Evolutionary conservation across 2,329 filamentous ascomycete genomes (phyloP).

Genomic region (Venturiaceae sp.): DNA sequence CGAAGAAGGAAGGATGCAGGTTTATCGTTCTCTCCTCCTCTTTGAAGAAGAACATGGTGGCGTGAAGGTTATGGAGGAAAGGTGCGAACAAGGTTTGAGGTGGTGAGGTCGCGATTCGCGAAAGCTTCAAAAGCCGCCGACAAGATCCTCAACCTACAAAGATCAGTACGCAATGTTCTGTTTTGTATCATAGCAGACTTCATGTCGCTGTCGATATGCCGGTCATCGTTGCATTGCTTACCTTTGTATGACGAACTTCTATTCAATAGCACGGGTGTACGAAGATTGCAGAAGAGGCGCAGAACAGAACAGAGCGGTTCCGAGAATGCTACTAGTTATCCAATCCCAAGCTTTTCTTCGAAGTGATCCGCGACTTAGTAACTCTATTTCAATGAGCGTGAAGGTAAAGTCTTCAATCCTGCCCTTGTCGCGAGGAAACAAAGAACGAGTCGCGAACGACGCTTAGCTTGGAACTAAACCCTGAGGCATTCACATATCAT

Average conservation of each 20-base stretch:
- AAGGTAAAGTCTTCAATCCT: not conserved
- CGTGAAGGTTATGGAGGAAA: not conserved
- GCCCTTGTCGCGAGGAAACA: not conserved
- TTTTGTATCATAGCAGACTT: not conserved
- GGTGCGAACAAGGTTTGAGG: not conserved
- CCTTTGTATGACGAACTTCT: not conserved
- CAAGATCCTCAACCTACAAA: not conserved
- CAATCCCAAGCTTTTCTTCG: not conserved
- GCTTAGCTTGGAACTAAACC: too few species aligned
- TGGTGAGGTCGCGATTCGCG: not conserved
- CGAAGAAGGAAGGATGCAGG: constrained; percentile 94
- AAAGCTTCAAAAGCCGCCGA: not conserved
- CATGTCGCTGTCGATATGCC: not conserved
- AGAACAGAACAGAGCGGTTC: not conserved
- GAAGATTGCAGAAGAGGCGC: not conserved
- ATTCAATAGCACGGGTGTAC: not conserved
- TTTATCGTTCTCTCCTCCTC: constrained; percentile 92
- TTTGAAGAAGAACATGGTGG: constrained; percentile 92
- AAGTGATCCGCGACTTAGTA: not conserved
- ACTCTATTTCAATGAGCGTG: not conserved
- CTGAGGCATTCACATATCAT: too few species aligned
- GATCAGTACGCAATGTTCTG: not conserved
- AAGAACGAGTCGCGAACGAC: not conserved
- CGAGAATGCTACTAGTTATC: not conserved
- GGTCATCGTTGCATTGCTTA: not conserved